A percentile compares a stretch with the other conserved stretches of the same genome.
Evolutionary conservation across 768 basidiomycete species (phyloP).

Genomic region (Boletus tylopilopsis): DNA sequence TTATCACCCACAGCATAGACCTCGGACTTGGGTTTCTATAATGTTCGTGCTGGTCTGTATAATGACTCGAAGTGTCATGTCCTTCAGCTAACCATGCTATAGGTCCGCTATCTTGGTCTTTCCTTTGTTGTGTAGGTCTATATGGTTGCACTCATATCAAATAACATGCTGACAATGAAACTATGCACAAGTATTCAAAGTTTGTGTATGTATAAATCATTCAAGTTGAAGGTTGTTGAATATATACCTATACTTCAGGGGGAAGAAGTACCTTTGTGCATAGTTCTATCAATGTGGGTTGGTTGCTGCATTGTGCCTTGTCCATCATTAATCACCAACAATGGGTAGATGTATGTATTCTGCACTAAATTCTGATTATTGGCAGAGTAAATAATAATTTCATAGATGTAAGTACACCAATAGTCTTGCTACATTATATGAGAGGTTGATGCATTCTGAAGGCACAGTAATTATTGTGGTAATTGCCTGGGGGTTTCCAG

Average conservation of each 20-base stretch:
- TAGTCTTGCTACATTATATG: too few relatives aligned
- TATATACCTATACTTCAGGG: neutral
- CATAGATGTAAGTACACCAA: constrained; percentile 8
- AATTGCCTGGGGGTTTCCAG: neutral
- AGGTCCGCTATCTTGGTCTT: constrained; percentile 3
- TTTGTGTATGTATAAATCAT: neutral
- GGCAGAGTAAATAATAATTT: neutral
- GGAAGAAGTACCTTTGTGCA: neutral
- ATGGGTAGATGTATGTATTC: constrained; percentile 1
- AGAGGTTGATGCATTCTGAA: neutral
- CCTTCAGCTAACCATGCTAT: neutral
- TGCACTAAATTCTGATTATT: neutral
- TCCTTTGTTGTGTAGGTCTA: neutral
- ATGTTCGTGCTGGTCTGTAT: constrained; percentile 7
- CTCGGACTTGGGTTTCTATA: constrained; percentile 11
- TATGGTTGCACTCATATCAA: neutral
- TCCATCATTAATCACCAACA: neutral
- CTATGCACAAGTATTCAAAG: neutral
- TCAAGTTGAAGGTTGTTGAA: too few relatives aligned
- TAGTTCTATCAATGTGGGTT: neutral
- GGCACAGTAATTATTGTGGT: neutral
- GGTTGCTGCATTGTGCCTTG: neutral
- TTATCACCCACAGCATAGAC: neutral
- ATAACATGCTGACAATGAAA: neutral
- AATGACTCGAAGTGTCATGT: too few relatives aligned